Base-by-base conservation (phyloP, 768 basidiomycete species). In the Tulasnella sp. region DNA sequence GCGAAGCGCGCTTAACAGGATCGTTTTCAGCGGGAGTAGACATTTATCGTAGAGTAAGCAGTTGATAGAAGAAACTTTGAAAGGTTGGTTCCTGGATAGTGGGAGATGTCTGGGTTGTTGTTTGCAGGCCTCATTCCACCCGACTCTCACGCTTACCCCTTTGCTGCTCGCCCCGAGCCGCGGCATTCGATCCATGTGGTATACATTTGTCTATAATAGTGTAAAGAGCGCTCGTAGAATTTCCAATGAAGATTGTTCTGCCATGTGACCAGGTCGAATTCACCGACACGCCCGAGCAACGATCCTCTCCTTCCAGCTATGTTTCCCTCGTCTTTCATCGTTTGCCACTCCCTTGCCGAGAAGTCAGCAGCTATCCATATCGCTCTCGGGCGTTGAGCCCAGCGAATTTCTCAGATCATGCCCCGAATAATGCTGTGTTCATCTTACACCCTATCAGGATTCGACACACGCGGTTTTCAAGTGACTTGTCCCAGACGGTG, bases 1-100 rank as follows among this genome's bases (percentile, higher is more conserved):
- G 31, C 38, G 78, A 62, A 2, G 78, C 78, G 9, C 44, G 38
- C 31, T 39, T 71, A 27, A 79, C 71, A 19, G 78, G 71, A 44
- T 79, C 78, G 21, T 24, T 24, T 42, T 74, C 72, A 14, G 34
- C 72, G n/a, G 72, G 72, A 46, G 72, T 39, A 10, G 72, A 38
- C 72, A 74, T 74, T n/a, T 34, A 31, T 74, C 48, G 34, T 68
- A 34, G 62, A 68, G 62, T 10, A 68, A n/a, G n/a, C 27, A 68
- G n/a, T 68, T 27, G 62, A 68, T 3, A 68, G 62, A 68, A 68
- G 62, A 68, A 14, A 68, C 24, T 31, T 36, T n/a, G n/a, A n/a
- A 62, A 34, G 27, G n/a, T 68, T 14, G n/a, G 62, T 68, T 68
- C 34, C 27, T 36, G 62, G 62, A 68, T n/a, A 52, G 48, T 52